These are phyloP conservation scores for Vitis hybrid DNA, from an alignment of 177 flowering plant species.

Conservation along the genomic window DNA sequence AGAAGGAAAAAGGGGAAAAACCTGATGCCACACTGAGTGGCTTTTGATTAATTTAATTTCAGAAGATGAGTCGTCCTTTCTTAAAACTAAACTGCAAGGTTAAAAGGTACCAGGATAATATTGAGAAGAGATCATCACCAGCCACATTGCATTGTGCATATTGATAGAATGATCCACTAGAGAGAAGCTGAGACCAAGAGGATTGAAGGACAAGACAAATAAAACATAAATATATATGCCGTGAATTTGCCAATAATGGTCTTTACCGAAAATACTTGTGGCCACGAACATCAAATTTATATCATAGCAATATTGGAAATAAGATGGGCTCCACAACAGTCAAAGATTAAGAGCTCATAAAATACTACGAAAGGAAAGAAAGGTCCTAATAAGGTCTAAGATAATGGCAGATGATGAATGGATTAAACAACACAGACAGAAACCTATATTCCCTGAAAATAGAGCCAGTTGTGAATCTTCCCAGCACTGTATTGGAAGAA, in stretches of 20 bases:
- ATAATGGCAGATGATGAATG: slow-evolving; percentile 33
- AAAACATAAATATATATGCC: slow-evolving; percentile 6
- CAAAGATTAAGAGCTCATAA: slow-evolving; percentile 7
- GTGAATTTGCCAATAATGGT: slow-evolving; percentile 11
- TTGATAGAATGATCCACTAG: slow-evolving; percentile 12
- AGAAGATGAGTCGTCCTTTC: background rate
- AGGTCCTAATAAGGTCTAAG: slow-evolving; percentile 47
- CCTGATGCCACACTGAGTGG: background rate
- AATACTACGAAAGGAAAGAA: slow-evolving; percentile 36
- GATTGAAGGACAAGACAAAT: slow-evolving; percentile 14
- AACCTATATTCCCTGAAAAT: slow-evolving; percentile 19
- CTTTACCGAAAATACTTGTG: slow-evolving; percentile 1
- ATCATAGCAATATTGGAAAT: slow-evolving; percentile 21
- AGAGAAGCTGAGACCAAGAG: slow-evolving; percentile 20
- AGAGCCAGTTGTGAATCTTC: slow-evolving; percentile 18
- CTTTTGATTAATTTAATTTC: background rate
- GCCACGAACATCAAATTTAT: slow-evolving; percentile 12
- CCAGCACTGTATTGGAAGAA: slow-evolving; percentile 15
- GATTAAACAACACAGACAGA: slow-evolving; percentile 24
- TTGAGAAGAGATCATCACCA: slow-evolving; percentile 7
- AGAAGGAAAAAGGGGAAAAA: background rate
- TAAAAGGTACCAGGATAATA: slow-evolving; percentile 5
- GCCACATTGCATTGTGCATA: background rate
- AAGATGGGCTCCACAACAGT: slow-evolving; percentile 10
- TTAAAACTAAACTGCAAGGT: background rate